Conservation (phyloP, 768 basidiomycete genomes). For the Mycena indigotica region DNA sequence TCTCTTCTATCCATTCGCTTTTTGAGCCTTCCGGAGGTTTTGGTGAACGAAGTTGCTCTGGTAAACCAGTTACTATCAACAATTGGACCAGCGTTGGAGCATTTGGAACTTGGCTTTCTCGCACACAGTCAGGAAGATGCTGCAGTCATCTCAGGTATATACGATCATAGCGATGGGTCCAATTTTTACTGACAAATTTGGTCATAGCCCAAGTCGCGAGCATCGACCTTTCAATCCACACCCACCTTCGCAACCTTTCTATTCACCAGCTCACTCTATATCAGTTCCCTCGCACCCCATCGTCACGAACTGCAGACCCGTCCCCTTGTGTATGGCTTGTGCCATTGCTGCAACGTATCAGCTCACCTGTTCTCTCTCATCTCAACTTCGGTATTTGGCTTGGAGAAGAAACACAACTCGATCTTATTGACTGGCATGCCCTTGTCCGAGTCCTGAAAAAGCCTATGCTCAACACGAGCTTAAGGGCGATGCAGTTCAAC, state of each 20-base stretch:
- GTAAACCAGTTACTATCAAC: constrained; percentile 25
- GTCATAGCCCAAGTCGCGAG: constrained; percentile 23
- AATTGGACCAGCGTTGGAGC: constrained; percentile 31
- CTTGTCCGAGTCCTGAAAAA: constrained; percentile 25
- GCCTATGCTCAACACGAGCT: constrained; percentile 8
- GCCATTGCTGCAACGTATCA: constrained; percentile 29
- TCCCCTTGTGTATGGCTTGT: constrained; percentile 32
- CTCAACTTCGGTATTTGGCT: constrained; percentile 36
- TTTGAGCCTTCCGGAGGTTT: constrained; percentile 33
- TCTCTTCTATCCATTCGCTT: constrained; percentile 26
- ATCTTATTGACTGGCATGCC: constrained; percentile 34
- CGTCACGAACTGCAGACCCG: constrained; percentile 14
- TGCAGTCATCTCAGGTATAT: constrained; percentile 19
- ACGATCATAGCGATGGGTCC: not conserved
- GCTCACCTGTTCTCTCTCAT: constrained; percentile 22
- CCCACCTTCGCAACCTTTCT: constrained; percentile 28
- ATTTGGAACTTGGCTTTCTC: constrained; percentile 35
- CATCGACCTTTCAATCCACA: constrained; percentile 31
- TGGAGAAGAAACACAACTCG: constrained; percentile 35
- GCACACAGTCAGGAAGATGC: constrained; percentile 21
- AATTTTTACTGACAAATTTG: not conserved
- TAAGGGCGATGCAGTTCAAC: constrained; percentile 27
- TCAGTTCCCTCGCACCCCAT: constrained; percentile 28
- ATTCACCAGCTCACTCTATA: constrained; percentile 37
- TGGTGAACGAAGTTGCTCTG: constrained; percentile 29